Evolutionary conservation across 352 stramenopile species (phyloP).

Genomic region (Pythium dissimile): DNA sequence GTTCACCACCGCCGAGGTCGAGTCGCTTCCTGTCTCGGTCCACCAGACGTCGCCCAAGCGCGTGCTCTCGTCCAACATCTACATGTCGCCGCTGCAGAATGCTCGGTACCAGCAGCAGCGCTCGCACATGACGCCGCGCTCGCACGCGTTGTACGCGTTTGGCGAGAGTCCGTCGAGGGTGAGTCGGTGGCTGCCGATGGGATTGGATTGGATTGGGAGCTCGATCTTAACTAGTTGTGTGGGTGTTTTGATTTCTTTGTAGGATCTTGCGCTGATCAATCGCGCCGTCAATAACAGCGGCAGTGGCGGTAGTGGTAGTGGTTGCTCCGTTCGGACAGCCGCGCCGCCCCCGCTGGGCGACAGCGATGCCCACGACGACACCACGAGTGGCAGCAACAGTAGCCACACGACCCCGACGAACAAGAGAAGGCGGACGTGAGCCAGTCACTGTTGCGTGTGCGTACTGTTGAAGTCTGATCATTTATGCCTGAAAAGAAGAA

Average conservation of each 20-base stretch:
- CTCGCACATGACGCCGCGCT: conserved; percentile 68
- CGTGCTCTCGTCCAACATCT: conserved; percentile 76
- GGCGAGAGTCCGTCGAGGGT: conserved; percentile 81
- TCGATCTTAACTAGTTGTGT: too few species aligned
- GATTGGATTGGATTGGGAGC: too few species aligned
- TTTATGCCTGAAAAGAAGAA: background rate
- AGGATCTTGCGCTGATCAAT: conserved; percentile 31
- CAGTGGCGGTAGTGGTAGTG: background rate
- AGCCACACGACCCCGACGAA: conserved; percentile 20
- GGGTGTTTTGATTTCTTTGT: background rate
- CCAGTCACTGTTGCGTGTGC: too few species aligned
- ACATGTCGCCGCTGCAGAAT: conserved; percentile 84
- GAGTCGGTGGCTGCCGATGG: conserved; percentile 13
- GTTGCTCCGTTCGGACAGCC: conserved; percentile 5
- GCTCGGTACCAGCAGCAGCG: conserved; percentile 61
- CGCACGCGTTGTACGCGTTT: conserved; percentile 82
- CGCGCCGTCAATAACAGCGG: conserved; percentile 22
- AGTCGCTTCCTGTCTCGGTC: conserved; percentile 73
- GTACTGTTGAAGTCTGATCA: background rate
- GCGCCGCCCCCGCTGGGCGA: conserved; percentile 7
- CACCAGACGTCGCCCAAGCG: conserved; percentile 79
- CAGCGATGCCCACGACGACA: conserved; percentile 10
- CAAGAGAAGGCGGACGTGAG: conserved; percentile 24
- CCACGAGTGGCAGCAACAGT: conserved; percentile 20
- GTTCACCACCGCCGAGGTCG: conserved; percentile 70